Base-by-base conservation (phyloP, 805 yeast genomes). In the Wickerhamiella brachini region DNA sequence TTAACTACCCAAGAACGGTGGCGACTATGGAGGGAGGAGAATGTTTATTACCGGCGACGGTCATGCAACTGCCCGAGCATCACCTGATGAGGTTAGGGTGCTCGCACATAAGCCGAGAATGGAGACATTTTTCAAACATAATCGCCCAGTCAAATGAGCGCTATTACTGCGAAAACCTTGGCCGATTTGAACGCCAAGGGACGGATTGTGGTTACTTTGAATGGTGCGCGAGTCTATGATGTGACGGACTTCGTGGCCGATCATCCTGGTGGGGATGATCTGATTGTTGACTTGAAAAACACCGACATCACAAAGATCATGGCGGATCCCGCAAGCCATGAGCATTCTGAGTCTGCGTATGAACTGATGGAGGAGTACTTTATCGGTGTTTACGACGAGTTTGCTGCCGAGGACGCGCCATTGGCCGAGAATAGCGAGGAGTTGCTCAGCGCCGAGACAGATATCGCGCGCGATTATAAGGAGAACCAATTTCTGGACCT, bases 401-500 rank as follows among this genome's bases (percentile, higher is more conserved):
- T 58, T 44, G 57, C 58, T 18, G 65, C 58, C 21, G 68, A 64
- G 56, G 50, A 55, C 24, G 44, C 62, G 6, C 77, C 81, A 21
- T 71, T 84, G 44, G 95, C 95, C 22, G 85, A 80, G 57, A 20
- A 50, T 2, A 58, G 56, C 31, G 54, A 54, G 43, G 56, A 53
- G 43, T 53, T 81, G 58, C 70, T 90, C 51, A 76, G 79, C 47
- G 76, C 88, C 53, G 82, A 80, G 56, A 93, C 98, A 1, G 95
- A 93, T 66, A 82, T 75, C 57, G 63, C 68, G 4, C 76, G 68
- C 44, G 98, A 93, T 69, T 78, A 69, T 57, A 71, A 74, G 57
- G 82, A 80, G 56, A 95, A 93, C 72, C 76, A 83, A 65, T 93
- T 93, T 66, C 71, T 93, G 59, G 97, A 93, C 66, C 76, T 93